Conservation (phyloP, 208 protist genomes). For the Tritrichomonas musculus region DNA sequence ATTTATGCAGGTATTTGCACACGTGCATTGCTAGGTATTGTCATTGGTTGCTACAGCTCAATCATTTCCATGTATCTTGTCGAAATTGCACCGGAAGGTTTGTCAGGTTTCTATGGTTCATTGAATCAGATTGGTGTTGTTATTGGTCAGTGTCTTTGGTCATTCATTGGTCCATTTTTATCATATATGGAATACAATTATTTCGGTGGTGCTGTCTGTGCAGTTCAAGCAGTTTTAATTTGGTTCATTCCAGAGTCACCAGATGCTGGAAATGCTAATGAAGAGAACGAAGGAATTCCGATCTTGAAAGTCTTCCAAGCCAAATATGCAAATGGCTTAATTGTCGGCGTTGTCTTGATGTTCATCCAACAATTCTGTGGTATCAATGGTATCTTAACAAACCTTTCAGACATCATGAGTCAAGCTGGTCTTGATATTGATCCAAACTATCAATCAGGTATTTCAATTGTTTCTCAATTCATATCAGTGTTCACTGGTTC, state of each 20-base stretch:
- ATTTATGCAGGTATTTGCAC: no score
- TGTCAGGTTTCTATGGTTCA: not conserved
- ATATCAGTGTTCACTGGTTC: not conserved
- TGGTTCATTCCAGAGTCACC: not conserved
- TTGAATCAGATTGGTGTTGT: not conserved
- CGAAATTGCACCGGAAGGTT: not conserved
- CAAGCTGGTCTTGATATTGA: not conserved
- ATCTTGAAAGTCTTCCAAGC: not conserved
- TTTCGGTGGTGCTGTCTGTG: not conserved
- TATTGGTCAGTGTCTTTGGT: no score
- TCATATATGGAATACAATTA: not conserved
- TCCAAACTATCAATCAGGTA: not conserved
- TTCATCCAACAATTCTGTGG: conserved; percentile 39
- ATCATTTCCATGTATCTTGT: not conserved
- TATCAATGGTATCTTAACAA: conserved; percentile 34
- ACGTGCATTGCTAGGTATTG: not conserved
- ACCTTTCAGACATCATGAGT: not conserved
- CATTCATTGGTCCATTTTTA: no score
- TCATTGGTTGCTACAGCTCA: not conserved
- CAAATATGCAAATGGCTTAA: not conserved
- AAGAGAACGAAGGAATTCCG: not conserved
- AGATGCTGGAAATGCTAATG: not conserved
- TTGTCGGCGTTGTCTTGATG: conserved; percentile 24
- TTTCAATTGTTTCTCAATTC: not conserved
- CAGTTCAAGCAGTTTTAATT: not conserved